Evolutionary conservation across 805 yeast genomes (phyloP).

Genomic region (Spathaspora hagerdaliae): DNA sequence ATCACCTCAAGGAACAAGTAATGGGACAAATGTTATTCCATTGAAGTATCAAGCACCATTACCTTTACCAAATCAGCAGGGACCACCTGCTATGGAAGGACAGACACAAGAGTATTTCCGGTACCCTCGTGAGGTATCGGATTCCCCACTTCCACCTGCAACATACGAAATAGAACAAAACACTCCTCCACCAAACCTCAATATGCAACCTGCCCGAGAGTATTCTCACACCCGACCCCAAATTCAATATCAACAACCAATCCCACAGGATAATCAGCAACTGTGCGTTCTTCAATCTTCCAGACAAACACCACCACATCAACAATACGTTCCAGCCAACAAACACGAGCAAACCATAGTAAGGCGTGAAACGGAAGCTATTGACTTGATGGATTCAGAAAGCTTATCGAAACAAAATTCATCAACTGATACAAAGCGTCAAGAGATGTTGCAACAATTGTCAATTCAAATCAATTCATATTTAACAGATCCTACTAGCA

Average conservation of each 20-base stretch:
- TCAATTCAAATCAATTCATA: slow-evolving; percentile 15
- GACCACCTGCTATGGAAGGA: background rate
- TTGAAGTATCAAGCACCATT: slow-evolving; percentile 29
- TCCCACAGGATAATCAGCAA: background rate
- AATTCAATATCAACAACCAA: background rate
- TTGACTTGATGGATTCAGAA: slow-evolving; percentile 18
- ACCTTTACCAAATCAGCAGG: slow-evolving; percentile 18
- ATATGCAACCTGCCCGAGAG: too few relatives aligned
- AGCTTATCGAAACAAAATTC: background rate
- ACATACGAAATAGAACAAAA: background rate
- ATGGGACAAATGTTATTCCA: slow-evolving; percentile 11
- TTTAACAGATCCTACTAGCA: slow-evolving; percentile 8
- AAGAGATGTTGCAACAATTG: slow-evolving; percentile 8
- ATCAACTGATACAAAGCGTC: slow-evolving; percentile 1
- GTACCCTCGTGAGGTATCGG: background rate
- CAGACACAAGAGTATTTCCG: background rate
- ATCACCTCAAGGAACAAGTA: background rate
- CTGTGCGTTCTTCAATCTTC: background rate
- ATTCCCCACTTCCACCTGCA: background rate
- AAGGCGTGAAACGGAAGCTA: background rate
- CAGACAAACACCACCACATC: background rate
- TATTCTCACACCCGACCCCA: background rate
- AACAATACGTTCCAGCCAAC: background rate
- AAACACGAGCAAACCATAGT: background rate
- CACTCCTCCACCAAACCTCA: background rate